Conservation (phyloP, 192 early-diverging fungal species). For the Coemansia sp. region DNA sequence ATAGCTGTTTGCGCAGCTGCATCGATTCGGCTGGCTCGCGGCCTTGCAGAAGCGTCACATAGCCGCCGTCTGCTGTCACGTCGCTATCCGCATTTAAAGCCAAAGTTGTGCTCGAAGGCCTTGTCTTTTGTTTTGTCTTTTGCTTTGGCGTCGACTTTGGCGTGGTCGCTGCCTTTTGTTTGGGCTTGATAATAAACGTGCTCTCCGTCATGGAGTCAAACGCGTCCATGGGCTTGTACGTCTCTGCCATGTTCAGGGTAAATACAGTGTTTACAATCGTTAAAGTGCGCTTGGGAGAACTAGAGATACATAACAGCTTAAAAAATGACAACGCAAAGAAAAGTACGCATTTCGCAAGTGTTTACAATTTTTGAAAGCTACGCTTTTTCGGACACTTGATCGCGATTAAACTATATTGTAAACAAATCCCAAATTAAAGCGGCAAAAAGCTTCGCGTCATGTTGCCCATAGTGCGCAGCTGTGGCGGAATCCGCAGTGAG, state of each 20-base stretch:
- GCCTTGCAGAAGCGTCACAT: constrained; percentile 59
- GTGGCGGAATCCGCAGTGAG: constrained; percentile 25
- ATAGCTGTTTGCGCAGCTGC: constrained; percentile 50
- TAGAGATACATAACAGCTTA: not conserved
- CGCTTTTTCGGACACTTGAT: too few species aligned
- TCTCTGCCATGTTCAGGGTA: constrained; percentile 22
- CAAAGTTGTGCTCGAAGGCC: not conserved
- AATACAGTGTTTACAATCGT: not conserved
- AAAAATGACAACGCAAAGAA: not conserved
- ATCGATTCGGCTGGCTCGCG: constrained; percentile 56
- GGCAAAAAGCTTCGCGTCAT: constrained; percentile 41
- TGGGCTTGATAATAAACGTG: constrained; percentile 52
- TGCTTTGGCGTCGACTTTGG: too few species aligned
- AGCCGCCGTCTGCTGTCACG: constrained; percentile 49
- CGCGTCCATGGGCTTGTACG: constrained; percentile 42
- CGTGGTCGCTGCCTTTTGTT: too few species aligned
- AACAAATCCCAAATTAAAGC: not conserved
- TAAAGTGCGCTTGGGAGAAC: constrained; percentile 1
- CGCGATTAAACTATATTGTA: not conserved
- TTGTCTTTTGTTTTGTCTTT: not conserved
- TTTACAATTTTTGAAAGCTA: too few species aligned
- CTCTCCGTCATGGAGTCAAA: constrained; percentile 54
- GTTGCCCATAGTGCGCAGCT: constrained; percentile 32
- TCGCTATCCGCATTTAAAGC: not conserved
- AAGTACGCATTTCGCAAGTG: not conserved